Conservation (phyloP, 768 basidiomycete species). For the Tricholoma hemisulphureum region DNA sequence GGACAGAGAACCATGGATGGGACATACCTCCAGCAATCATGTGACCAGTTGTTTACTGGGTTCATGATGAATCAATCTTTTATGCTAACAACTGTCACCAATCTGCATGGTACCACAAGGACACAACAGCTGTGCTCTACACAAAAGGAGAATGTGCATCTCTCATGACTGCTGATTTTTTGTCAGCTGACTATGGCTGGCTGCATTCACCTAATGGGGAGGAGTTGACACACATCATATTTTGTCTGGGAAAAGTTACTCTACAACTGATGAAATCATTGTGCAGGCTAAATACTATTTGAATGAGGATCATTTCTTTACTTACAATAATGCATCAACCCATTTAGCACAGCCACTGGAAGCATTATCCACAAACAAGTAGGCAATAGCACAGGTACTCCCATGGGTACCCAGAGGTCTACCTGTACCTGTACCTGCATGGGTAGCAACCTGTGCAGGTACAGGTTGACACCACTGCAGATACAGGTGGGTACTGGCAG, state of each 20-base stretch:
- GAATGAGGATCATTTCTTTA: background rate
- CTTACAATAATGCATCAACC: slow-evolving; percentile 19
- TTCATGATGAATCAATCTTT: background rate
- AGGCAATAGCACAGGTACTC: too few relatives aligned
- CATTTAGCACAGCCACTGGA: slow-evolving; percentile 30
- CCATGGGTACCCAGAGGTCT: too few relatives aligned
- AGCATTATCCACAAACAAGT: slow-evolving; percentile 34
- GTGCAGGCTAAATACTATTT: background rate
- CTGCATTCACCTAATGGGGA: background rate
- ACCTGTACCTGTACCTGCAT: too few relatives aligned
- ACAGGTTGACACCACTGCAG: too few relatives aligned
- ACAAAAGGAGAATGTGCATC: background rate
- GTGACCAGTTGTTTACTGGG: background rate
- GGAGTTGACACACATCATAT: background rate
- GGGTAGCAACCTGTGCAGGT: too few relatives aligned
- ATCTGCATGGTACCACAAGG: background rate
- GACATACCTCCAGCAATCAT: background rate
- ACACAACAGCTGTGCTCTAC: background rate
- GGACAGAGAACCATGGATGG: background rate
- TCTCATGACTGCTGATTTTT: background rate
- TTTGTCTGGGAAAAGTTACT: background rate
- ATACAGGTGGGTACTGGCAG: too few relatives aligned
- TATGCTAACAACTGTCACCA: background rate
- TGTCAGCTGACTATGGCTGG: background rate
- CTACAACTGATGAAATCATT: background rate